Base-by-base conservation (phyloP, 371 early-diverging fungal genomes). In the Haplosporangium sp. region DNA sequence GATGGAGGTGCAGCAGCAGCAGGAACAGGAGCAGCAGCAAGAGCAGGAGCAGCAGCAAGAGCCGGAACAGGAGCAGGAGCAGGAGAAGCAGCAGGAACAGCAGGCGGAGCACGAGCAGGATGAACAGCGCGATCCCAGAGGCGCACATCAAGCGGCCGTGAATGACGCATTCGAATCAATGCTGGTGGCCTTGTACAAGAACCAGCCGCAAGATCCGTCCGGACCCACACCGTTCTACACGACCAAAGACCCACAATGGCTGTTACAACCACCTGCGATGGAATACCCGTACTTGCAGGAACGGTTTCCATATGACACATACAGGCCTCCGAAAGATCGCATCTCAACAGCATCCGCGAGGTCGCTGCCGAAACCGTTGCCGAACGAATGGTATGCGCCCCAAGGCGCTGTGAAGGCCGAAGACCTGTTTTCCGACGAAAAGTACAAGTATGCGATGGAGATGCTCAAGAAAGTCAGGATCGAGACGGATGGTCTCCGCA, bases 201-300 rank as follows among this genome's bases (percentile, higher is more conserved):
- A 46, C 12, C 46, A 46, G 16, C 46, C n/a, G 46, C 16, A n/a
- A n/a, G n/a, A 12, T 11, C 12, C 12, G 46, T 12, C 16, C 46
- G 46, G 16, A 14, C 46, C 11, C 46, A 46, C 46, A 46, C n/a
- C 46, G 46, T 46, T n/a, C n/a, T n/a, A 12, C 46, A 46, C 12
- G 10, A 46, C 16, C 46, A 46, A 46, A 46, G 11, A n/a, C 10
- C 46, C 12, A 46, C 16, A 46, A 11, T 63, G 64, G 70, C 12
- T 51, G 20, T 13, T 55, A 5, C 60, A 67, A 11, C 48, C 60
- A 0, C 69, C 69, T 1, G 14, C 21, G 6, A 64, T 74, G 63
- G 57, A 74, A 37, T 64, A 61, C 21, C 57, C 69, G 1, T 74
- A 63, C 12, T 55, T 74, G 5, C 74, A 74, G 20, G 40, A 55